phyloP scores from a whole-genome alignment of 169 alveolate genomes.

The Cryptosporidium sp. region DNA sequence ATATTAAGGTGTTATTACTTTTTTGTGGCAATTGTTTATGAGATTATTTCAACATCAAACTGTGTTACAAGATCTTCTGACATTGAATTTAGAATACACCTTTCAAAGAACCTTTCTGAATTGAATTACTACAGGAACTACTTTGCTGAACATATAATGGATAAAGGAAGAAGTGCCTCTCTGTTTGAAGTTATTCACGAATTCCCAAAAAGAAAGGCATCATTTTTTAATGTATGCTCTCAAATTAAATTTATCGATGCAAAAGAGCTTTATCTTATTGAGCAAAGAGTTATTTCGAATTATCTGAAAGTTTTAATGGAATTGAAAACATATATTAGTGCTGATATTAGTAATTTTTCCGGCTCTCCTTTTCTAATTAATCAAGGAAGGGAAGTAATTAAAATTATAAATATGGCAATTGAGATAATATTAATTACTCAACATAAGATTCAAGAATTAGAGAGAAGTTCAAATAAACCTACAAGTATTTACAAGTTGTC shows the following conservation, averaged over 20 bases:
- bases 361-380: not conserved
- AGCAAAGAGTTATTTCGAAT: not conserved
- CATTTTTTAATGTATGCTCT: slow-evolving; percentile 1
- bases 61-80: not conserved
- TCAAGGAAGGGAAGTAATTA: not conserved
- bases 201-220: slow-evolving; percentile 9
- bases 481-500: not conserved
- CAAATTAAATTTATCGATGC: slow-evolving; percentile 2
- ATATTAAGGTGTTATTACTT: slow-evolving; percentile 3
- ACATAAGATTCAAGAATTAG: not conserved
- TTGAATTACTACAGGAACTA: slow-evolving; percentile 14
- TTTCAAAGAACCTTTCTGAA: not conserved
- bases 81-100: not conserved
- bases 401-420: not conserved
- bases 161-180: slow-evolving; percentile 6
- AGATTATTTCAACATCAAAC: not conserved
- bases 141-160: not conserved
- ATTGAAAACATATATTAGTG: not conserved
- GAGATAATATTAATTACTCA: not conserved
- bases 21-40: slow-evolving; percentile 7
- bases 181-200: not conserved
- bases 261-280: not conserved
- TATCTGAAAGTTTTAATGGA: not conserved
- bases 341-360: not conserved
- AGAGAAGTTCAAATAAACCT: not conserved